Base-by-base conservation (phyloP, 2,329 filamentous ascomycete species). In the Penicillium crustosum region DNA sequence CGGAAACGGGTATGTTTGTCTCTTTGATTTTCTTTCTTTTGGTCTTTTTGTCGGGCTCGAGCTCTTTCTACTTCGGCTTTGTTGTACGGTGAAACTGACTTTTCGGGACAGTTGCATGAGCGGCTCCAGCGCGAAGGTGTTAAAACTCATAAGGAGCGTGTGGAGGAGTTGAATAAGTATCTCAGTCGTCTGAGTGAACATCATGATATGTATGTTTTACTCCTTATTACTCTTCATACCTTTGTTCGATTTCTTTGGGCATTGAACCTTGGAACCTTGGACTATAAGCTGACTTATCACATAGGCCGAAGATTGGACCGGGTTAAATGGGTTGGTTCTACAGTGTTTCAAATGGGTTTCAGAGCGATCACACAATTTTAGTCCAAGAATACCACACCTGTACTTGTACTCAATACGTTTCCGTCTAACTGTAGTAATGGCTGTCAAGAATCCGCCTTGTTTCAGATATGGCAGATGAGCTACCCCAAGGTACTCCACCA, bases 91-190 rank as follows among this genome's bases (percentile, higher is more conserved):
- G 27, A 31, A 47, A 45, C 53, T 62, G 42, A 59, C 39, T 53
- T 19, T 42, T 42, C 13, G 39, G 51, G 54, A 60, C 65, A 94
- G 91, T 80, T 97, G 68, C 86, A 94, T 67, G 89, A 96, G 69
- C 82, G 91, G 61, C 79, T 95, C 44, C 87, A 89, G 70, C 86
- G 89, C 15, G 93, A 97, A 73, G 88, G 95, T 17, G 85, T 93
- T 65, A 97, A 97, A 81, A 96, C 93, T 31, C 94, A 99, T 76
- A 97, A 97, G 74, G 90, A 99, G 79, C 87, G 91, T 12, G 93
- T 99, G 43, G 93, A 97, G 75, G 92, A 97, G 73, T 79, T 97
- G 67, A 99, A 99, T 74, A 91, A 90, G 62, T 97, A 97, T 74
- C 79, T 99, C 36, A 94, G 91, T 64, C 89, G 88, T 64, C 77